phyloP scores from a whole-genome alignment of 257 asterid species.

The Solanum medicagineum region DNA sequence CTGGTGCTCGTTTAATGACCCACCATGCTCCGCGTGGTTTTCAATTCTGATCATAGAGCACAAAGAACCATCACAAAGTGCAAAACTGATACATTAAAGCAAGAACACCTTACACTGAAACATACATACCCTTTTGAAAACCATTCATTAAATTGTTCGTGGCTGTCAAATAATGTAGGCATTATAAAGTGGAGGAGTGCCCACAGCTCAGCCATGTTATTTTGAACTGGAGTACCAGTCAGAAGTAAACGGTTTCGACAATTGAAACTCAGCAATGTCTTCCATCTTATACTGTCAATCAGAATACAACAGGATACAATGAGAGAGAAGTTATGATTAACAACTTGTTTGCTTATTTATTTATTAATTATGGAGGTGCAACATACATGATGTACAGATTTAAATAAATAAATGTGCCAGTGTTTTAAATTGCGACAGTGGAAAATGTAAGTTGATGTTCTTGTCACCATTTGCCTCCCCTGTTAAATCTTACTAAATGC shows the following conservation, averaged over 20 bases:
- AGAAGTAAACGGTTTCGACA: slow-evolving; percentile 96
- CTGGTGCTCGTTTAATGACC: slow-evolving; percentile 94
- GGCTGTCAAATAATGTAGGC: slow-evolving; percentile 98
- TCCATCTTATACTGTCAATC: slow-evolving; percentile 92
- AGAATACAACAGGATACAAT: slow-evolving; percentile 18
- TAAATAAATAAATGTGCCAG: background rate
- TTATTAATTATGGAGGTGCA: background rate
- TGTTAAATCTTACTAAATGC: background rate
- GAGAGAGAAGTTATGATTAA: background rate
- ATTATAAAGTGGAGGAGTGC: slow-evolving; percentile 93
- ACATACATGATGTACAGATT: background rate
- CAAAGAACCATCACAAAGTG: slow-evolving; percentile 13
- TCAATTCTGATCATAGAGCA: slow-evolving; percentile 58
- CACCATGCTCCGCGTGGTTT: slow-evolving; percentile 99
- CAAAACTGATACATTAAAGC: background rate
- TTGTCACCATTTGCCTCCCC: background rate
- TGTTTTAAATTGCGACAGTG: background rate
- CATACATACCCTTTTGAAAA: slow-evolving; percentile 86
- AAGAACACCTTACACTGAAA: background rate
- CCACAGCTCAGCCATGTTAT: slow-evolving; percentile 99
- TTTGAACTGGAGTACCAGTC: slow-evolving; percentile 97
- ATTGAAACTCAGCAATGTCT: slow-evolving; percentile 91
- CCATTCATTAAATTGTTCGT: slow-evolving; percentile 98
- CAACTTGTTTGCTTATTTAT: background rate
- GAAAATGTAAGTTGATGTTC: background rate